Conservation (phyloP, 345 rosid species). For the Corymbia maculata region DNA sequence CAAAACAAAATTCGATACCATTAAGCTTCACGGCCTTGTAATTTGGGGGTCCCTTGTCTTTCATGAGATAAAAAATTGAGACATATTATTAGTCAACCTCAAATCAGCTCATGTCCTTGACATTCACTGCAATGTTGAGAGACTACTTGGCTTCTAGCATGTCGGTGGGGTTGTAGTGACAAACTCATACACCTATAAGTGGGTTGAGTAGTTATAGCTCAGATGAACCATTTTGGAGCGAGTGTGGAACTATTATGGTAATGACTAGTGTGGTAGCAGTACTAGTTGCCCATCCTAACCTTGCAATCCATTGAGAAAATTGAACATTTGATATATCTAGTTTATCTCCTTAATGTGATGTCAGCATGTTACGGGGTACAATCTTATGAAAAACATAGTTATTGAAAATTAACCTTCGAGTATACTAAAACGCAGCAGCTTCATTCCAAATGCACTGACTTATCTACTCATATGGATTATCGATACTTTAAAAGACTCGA, state of each 20-base stretch:
- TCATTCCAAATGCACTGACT: not conserved
- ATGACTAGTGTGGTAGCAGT: accelerated
- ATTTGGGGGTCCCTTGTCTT: not conserved
- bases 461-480: not conserved
- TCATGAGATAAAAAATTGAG: not conserved
- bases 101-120: not conserved
- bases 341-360: not conserved
- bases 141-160: not conserved
- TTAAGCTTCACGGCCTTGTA: accelerated
- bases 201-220: not conserved
- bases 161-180: not conserved
- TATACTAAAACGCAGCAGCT: not conserved
- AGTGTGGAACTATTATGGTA: not conserved
- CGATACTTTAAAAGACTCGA: not conserved
- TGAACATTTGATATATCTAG: not conserved
- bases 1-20: not conserved
- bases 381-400: not conserved
- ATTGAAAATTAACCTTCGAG: not conserved
- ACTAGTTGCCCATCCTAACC: not conserved
- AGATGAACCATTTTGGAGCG: accelerated
- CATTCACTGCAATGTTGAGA: not conserved
- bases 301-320: not conserved
- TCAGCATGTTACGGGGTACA: not conserved
- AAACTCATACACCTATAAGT: not conserved
- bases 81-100: accelerated